Percentiles rank a stretch among this genome's conserved stretches.
These are phyloP conservation scores for Alectoria sarmentosa DNA, from an alignment of 495 filamentous ascomycete genomes.

Conservation along the genomic window DNA sequence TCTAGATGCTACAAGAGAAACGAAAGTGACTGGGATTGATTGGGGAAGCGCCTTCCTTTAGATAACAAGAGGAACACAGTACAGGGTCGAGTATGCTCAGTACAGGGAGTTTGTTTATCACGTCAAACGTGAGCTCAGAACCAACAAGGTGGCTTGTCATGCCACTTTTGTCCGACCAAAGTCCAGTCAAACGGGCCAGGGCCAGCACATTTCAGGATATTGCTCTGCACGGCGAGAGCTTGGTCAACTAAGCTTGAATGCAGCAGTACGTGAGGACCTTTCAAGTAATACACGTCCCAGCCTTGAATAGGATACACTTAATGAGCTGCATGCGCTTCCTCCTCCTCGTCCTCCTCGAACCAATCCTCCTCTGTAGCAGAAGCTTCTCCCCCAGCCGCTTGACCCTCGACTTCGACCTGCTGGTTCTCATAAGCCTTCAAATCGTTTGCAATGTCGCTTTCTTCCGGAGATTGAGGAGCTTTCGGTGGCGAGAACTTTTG, in stretches of 20 bases:
- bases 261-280: neutral
- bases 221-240: neutral
- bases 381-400: constrained; percentile 50
- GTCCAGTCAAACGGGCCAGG: neutral
- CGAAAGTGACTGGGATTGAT: too few species aligned
- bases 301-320: constrained; percentile 12
- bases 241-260: too few species aligned
- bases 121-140: too few species aligned
- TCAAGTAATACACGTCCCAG: neutral
- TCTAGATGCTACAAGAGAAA: too few species aligned
- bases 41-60: neutral
- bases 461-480: constrained; percentile 80
- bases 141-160: too few species aligned
- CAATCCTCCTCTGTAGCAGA: constrained; percentile 58
- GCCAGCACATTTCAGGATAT: neutral
- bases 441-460: constrained; percentile 81
- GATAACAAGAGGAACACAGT: neutral
- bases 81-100: neutral
- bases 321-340: constrained; percentile 39
- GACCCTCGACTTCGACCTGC: constrained; percentile 91
- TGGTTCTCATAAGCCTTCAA: constrained; percentile 88
- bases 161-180: too few species aligned
- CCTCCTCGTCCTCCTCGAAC: constrained; percentile 56
- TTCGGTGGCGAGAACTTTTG: constrained; percentile 77
- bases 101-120: too few species aligned